Evolutionary conservation across 768 basidiomycete genomes (phyloP), one percentile per base, ranked within the genome.

Genomic region (Astraeus odoratus): DNA sequence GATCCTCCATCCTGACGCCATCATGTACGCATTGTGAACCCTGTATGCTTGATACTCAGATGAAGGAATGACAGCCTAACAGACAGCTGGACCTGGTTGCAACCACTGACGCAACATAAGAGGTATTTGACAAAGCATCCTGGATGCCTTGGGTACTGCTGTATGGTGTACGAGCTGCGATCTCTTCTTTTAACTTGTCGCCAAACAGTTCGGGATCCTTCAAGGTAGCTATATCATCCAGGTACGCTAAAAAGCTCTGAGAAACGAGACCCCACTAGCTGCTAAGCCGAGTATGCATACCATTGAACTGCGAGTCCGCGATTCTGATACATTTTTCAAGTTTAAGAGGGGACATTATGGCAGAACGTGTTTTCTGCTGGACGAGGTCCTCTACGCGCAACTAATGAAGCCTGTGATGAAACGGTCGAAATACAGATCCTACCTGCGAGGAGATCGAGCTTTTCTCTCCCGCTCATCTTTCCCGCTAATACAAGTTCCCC

Each of bases 1-100:
- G 39, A 90, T 66, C 51, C 75, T 85, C 89, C 89, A 92, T 1
- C 78, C 83, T 13, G 86, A 79, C n/a, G 87, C 83, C 26, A 90
- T 70, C 75, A 85, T 77, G 61, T 87, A 89, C 7, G 78, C 63
- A 58, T 91, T 92, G 62, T 92, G 88, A 43, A 91, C 72, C 61
- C 88, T 91, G 53, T 33, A 42, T 26, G 20, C 50, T 30, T 44
- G 43, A 53, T 22, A 23, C 49, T 45, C 2, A 30, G 31, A 39
- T 12, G 34, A 15, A 30, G 16, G 44, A 20, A 15, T 39, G 26
- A 19, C 42, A 13, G 16, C 48, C 43, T 46, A 22, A 24, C 52
- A 27, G 27, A 25, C 15, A 48, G 39, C 43, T 59, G 29, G 59
- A 83, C 85, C 73, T 80, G 45, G 76, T 75, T n/a, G 74, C 72